phyloP scores from a whole-genome alignment of 371 early-diverging fungal genomes.

The Fennellomyces sp. region DNA sequence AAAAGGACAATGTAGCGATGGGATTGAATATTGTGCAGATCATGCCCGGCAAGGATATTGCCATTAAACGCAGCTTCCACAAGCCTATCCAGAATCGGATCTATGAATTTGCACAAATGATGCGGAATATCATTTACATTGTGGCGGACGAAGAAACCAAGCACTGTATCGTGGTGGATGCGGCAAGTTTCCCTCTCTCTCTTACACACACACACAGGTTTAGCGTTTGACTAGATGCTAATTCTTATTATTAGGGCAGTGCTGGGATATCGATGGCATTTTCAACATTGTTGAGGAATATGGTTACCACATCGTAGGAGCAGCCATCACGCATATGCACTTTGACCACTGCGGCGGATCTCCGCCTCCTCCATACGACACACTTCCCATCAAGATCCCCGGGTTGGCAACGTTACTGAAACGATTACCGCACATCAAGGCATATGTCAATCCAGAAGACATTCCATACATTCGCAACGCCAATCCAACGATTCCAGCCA shows the following conservation, averaged over 20 bases:
- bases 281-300: constrained; percentile 58
- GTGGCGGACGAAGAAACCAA: constrained; percentile 67
- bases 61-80: constrained; percentile 37
- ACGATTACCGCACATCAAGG: constrained; percentile 67
- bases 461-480: constrained; percentile 67
- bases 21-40: constrained; percentile 70
- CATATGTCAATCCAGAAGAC: constrained; percentile 78
- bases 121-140: constrained; percentile 85
- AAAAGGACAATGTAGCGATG: constrained; percentile 59
- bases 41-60: constrained; percentile 73
- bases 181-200: no score
- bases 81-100: constrained; percentile 77
- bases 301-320: constrained; percentile 71
- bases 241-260: constrained; percentile 34
- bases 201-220: no score
- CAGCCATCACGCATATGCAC: constrained; percentile 81
- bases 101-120: constrained; percentile 75
- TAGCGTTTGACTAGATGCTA: no score
- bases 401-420: constrained; percentile 77
- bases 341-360: constrained; percentile 79
- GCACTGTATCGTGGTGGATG: constrained; percentile 82
- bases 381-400: constrained; percentile 75
- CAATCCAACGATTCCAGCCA: constrained; percentile 67
- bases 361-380: constrained; percentile 85
- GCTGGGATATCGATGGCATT: constrained; percentile 90